A percentile compares a stretch with the other conserved stretches of the same genome.
phyloP scores from a whole-genome alignment of 2,329 filamentous ascomycete species.

The Fusarium algeriense region DNA sequence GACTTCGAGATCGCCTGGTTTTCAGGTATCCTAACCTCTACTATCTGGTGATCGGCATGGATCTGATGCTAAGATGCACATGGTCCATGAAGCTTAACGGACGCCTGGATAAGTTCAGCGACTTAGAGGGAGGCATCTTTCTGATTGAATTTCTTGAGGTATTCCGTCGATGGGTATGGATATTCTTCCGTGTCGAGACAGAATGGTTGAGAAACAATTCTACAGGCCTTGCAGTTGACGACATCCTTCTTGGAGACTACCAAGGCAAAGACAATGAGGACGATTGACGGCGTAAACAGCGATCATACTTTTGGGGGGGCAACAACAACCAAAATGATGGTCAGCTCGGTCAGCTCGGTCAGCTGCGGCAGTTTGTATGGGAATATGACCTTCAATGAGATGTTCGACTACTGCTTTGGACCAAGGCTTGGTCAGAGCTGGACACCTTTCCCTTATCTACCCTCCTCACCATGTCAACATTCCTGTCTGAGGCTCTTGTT shows the following conservation, averaged over 20 bases:
- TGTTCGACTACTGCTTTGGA: constrained; percentile 12
- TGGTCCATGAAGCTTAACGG: constrained; percentile 91
- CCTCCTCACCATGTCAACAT: constrained; percentile 12
- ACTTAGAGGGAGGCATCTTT: constrained; percentile 91
- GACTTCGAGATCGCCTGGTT: constrained; percentile 78
- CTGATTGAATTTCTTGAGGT: constrained; percentile 89
- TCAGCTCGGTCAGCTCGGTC: constrained; percentile 16
- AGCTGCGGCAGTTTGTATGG: constrained; percentile 40
- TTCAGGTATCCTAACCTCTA: constrained; percentile 82
- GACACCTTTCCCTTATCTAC: constrained; percentile 5
- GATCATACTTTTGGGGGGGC: neutral
- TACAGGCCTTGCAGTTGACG: constrained; percentile 69
- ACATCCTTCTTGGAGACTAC: constrained; percentile 81
- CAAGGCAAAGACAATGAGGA: constrained; percentile 68
- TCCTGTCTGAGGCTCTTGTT: constrained; percentile 1
- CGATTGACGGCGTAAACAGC: constrained; percentile 44
- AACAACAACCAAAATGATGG: constrained; percentile 19
- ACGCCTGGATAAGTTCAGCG: constrained; percentile 84
- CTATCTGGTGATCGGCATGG: constrained; percentile 82
- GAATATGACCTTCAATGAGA: constrained; percentile 34
- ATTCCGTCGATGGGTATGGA: constrained; percentile 92
- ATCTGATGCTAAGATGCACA: constrained; percentile 86
- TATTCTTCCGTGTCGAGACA: constrained; percentile 94
- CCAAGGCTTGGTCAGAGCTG: constrained; percentile 22
- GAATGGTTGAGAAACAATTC: constrained; percentile 80